Evolutionary conservation across 78 protist genomes (phyloP).

Genomic region (Cavenderia fasciculata): DNA sequence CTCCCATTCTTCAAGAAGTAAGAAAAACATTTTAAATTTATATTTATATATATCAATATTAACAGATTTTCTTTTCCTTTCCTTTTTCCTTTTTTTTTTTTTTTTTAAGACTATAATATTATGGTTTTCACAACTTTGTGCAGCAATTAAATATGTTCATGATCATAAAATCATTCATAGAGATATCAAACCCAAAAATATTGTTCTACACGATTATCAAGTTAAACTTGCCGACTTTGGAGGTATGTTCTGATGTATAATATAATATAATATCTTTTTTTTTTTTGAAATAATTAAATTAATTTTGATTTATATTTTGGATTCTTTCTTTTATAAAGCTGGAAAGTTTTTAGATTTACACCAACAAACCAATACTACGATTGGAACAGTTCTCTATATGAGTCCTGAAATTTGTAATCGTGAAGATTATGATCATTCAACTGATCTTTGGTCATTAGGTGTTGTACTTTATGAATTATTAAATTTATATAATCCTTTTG

Average conservation of each 20-base stretch:
- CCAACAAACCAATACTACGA: not conserved
- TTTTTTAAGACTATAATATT: not conserved
- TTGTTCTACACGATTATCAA: not conserved
- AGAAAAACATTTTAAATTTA: not conserved
- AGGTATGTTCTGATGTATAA: no score
- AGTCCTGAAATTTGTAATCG: not conserved
- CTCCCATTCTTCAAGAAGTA: not conserved
- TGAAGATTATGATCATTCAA: constrained; percentile 65
- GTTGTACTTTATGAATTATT: constrained; percentile 76
- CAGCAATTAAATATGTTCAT: constrained; percentile 64
- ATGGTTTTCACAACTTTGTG: not conserved
- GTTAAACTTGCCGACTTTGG: constrained; percentile 59
- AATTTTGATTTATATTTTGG: no score
- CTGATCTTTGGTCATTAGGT: constrained; percentile 87
- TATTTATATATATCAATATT: not conserved
- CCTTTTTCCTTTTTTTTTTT: no score
- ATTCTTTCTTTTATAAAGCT: no score
- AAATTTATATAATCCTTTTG: not conserved
- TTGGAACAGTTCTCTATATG: not conserved
- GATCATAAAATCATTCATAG: constrained; percentile 60
- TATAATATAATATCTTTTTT: no score
- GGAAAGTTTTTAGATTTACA: no score
- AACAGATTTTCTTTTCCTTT: no score
- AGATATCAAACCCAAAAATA: constrained; percentile 74
- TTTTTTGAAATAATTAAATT: no score